Evolutionary conservation across 805 yeast genomes (phyloP).

Genomic region (Wickerhamiella parazyma): DNA sequence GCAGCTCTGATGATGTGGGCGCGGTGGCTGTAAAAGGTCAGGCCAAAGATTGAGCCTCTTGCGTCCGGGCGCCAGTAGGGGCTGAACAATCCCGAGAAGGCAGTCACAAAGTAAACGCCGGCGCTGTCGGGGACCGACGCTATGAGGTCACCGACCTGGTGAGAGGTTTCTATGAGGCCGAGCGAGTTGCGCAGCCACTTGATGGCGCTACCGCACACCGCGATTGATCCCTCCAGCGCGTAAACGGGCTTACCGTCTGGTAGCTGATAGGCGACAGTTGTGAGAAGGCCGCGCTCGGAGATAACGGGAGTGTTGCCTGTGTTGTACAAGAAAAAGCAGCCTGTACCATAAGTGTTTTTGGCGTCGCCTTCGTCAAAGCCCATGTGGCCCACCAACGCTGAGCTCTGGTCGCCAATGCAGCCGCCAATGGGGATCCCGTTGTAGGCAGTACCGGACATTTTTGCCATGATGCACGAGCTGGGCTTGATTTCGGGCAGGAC

Average conservation of each 20-base stretch:
- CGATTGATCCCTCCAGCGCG: slow-evolving; percentile 90
- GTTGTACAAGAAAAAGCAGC: slow-evolving; percentile 80
- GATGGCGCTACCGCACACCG: slow-evolving; percentile 88
- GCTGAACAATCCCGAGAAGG: slow-evolving; percentile 85
- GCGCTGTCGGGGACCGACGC: slow-evolving; percentile 68
- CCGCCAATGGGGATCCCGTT: slow-evolving; percentile 68
- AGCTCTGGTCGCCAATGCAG: slow-evolving; percentile 87
- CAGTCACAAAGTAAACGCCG: slow-evolving; percentile 91
- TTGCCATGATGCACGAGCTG: slow-evolving; percentile 46
- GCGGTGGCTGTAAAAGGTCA: slow-evolving; percentile 84
- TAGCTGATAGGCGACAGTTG: slow-evolving; percentile 86
- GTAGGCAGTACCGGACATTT: slow-evolving; percentile 4
- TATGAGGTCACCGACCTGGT: slow-evolving; percentile 84
- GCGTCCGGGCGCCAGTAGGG: slow-evolving; percentile 94
- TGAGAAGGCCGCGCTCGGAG: slow-evolving; percentile 68
- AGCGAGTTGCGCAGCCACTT: slow-evolving; percentile 91
- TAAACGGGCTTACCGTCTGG: slow-evolving; percentile 61
- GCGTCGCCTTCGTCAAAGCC: slow-evolving; percentile 77
- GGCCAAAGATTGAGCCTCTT: slow-evolving; percentile 83
- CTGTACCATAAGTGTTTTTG: slow-evolving; percentile 94
- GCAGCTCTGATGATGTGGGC: slow-evolving; percentile 91
- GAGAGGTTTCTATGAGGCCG: slow-evolving; percentile 64
- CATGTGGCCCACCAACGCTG: slow-evolving; percentile 85
- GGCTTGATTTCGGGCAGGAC: slow-evolving; percentile 71
- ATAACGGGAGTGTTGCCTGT: slow-evolving; percentile 64